phyloP scores from a whole-genome alignment of 257 asterid genomes.

The Voacanga thouarsii region DNA sequence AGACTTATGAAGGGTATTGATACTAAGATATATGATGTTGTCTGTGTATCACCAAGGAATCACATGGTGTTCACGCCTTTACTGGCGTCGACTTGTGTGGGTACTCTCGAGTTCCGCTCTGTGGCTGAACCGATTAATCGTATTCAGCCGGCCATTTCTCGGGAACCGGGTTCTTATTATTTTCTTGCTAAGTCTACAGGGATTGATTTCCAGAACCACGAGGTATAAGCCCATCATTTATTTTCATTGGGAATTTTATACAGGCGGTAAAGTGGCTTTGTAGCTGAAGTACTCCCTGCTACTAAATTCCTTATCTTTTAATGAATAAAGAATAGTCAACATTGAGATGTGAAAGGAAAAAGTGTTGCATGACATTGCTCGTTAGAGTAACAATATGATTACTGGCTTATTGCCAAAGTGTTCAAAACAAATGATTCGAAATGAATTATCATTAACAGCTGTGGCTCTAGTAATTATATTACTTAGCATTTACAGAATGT shows the following conservation, averaged over 20 bases:
- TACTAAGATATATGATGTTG: constrained; percentile 65
- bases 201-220: constrained; percentile 66
- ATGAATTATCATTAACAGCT: neutral
- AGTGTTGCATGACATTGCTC: neutral
- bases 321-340: neutral
- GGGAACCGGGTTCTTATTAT: constrained; percentile 83
- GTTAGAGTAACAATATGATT: neutral
- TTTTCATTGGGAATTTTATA: neutral
- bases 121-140: constrained; percentile 93
- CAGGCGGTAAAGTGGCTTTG: neutral
- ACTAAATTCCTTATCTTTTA: neutral
- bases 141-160: constrained; percentile 92
- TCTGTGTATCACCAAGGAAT: constrained; percentile 88
- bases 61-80: constrained; percentile 99
- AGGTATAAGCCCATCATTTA: constrained; percentile 34
- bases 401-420: neutral
- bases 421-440: neutral
- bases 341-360: neutral
- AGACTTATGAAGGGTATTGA: constrained; percentile 85
- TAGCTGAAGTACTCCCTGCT: neutral
- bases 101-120: constrained; percentile 96
- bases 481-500: no score
- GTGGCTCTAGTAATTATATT: neutral
- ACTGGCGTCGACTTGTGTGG: constrained; percentile 96
- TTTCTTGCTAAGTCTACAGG: constrained; percentile 77